These are phyloP conservation scores for Arthrobotrys musiformis DNA, from an alignment of 2,329 filamentous ascomycete genomes.

Conservation along the genomic window DNA sequence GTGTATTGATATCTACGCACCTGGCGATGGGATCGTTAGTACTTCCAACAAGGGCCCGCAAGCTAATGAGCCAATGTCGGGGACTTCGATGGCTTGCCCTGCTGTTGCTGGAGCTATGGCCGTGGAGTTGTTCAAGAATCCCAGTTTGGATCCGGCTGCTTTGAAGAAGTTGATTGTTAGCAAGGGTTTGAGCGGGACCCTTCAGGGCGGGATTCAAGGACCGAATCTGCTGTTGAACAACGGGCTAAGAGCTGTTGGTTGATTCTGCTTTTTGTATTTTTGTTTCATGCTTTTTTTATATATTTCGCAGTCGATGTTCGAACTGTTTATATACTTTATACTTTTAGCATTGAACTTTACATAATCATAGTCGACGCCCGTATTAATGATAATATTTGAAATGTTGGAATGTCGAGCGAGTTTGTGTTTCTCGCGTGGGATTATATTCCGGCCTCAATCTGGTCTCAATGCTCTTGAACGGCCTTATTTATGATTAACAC, in stretches of 20 bases:
- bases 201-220: neutral
- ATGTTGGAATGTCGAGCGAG: no score
- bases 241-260: neutral
- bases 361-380: no score
- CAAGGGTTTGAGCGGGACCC: neutral
- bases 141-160: slow-evolving; percentile 47
- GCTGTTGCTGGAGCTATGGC: slow-evolving; percentile 60
- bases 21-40: slow-evolving; percentile 68
- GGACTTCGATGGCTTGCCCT: slow-evolving; percentile 67
- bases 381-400: no score
- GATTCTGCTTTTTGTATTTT: neutral
- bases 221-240: slow-evolving; percentile 5
- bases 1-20: slow-evolving; percentile 70
- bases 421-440: no score
- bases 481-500: no score
- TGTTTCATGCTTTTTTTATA: neutral
- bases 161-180: slow-evolving; percentile 53
- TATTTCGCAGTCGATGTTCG: neutral
- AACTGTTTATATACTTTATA: neutral
- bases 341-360: neutral
- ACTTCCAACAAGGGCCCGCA: slow-evolving; percentile 67
- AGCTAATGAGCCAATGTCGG: slow-evolving; percentile 66
- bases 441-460: no score
- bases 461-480: no score
- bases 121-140: slow-evolving; percentile 51